Evolutionary conservation across 805 yeast genomes (phyloP).

Genomic region (Candida ponderosae): DNA sequence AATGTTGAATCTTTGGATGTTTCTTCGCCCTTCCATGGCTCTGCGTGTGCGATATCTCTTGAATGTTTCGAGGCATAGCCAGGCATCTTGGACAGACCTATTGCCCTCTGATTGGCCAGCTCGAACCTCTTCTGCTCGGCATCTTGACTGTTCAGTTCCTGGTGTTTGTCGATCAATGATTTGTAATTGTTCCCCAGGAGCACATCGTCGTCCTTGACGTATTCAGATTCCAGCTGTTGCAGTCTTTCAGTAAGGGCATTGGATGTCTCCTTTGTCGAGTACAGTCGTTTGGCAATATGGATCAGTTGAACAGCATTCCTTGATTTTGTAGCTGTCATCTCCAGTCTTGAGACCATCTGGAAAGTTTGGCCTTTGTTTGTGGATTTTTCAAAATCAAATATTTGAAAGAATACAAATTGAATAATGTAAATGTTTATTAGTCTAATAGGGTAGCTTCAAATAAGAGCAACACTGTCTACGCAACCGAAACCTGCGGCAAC

Average conservation of each 20-base stretch:
- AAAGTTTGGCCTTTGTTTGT: neutral
- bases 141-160: constrained; percentile 1
- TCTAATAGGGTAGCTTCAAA: constrained; percentile 9
- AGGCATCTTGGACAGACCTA: constrained; percentile 37
- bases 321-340: neutral
- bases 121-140: constrained; percentile 29
- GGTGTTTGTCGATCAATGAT: constrained; percentile 18
- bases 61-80: constrained; percentile 33
- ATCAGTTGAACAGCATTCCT: neutral
- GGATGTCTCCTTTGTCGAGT: constrained; percentile 6
- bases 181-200: constrained; percentile 14
- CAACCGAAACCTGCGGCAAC: constrained; percentile 99
- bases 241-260: constrained; percentile 19
- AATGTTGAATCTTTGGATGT: constrained; percentile 33
- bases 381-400: too few species aligned
- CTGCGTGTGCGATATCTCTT: constrained; percentile 38
- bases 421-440: neutral
- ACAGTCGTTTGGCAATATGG: neutral
- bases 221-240: constrained; percentile 16
- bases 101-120: constrained; percentile 28
- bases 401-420: neutral
- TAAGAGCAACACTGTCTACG: constrained; percentile 71
- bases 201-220: constrained; percentile 16
- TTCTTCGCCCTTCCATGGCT: constrained; percentile 59
- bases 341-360: too few species aligned